Conservation (phyloP, 2,329 filamentous ascomycete species). For the Thielaviopsis punctulata region DNA sequence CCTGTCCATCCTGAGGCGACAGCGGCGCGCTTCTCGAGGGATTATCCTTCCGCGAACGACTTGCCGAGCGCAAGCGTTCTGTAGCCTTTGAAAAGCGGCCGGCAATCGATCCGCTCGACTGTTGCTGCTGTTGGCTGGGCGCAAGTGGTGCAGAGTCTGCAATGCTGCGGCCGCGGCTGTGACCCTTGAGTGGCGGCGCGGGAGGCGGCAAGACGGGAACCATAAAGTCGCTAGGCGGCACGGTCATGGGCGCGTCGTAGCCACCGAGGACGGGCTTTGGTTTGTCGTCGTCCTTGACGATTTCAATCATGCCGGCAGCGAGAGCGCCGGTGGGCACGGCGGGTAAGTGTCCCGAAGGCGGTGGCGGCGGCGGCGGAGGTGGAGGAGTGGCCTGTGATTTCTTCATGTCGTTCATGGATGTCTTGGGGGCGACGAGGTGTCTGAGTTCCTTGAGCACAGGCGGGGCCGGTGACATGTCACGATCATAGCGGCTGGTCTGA, state of each 20-base stretch:
- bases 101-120: conserved; percentile 25
- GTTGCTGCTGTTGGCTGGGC: conserved; percentile 22
- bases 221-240: conserved; percentile 24
- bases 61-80: conserved; percentile 42
- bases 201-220: conserved; percentile 30
- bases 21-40: conserved; percentile 18
- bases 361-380: conserved; percentile 42
- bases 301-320: conserved; percentile 43
- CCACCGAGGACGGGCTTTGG: background rate
- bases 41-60: conserved; percentile 33
- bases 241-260: conserved; percentile 15
- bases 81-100: conserved; percentile 39
- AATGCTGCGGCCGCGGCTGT: conserved; percentile 41
- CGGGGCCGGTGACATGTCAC: conserved; percentile 21
- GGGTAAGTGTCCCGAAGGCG: conserved; percentile 24
- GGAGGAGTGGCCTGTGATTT: conserved; percentile 30
- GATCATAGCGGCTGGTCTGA: background rate
- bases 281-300: conserved; percentile 44
- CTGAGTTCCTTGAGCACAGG: conserved; percentile 45
- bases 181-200: conserved; percentile 27
- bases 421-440: conserved; percentile 25
- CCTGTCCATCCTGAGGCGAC: conserved; percentile 22
- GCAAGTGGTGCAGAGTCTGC: too few species aligned
- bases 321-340: conserved; percentile 26
- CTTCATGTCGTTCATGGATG: background rate